Conservation (phyloP, 345 rosid species). For the Acer negundo region DNA sequence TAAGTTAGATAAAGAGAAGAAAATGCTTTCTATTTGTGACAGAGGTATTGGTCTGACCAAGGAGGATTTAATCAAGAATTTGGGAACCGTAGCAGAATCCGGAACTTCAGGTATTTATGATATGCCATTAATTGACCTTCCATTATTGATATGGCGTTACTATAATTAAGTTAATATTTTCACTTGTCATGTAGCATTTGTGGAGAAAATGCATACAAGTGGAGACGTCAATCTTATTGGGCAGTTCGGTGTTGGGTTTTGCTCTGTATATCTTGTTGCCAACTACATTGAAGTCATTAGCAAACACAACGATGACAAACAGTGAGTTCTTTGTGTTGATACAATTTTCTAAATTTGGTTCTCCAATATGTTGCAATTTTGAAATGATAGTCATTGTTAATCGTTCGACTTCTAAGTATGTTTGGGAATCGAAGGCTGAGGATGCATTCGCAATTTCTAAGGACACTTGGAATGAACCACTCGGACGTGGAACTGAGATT, state of each 20-base stretch:
- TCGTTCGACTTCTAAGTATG: conserved; percentile 50
- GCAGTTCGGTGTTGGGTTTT: conserved; percentile 98
- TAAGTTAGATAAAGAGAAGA: conserved; percentile 89
- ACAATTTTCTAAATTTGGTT: neutral
- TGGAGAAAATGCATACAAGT: conserved; percentile 95
- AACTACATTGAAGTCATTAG: conserved; percentile 96
- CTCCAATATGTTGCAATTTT: conserved; percentile 4
- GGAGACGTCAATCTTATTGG: conserved; percentile 97
- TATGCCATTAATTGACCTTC: no score
- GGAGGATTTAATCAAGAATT: conserved; percentile 91
- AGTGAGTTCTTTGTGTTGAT: conserved; percentile 45
- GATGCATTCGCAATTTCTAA: conserved; percentile 96
- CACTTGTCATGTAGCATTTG: conserved; percentile 62
- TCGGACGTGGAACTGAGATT: conserved; percentile 98
- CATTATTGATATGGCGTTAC: neutral
- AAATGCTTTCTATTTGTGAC: conserved; percentile 80
- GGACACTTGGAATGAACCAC: conserved; percentile 96
- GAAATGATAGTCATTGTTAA: conserved; percentile 8
- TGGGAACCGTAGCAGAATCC: conserved; percentile 96
- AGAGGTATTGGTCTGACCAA: conserved; percentile 98
- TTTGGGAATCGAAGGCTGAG: conserved; percentile 99
- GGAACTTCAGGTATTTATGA: conserved; percentile 80
- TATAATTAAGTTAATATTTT: neutral
- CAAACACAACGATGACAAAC: conserved; percentile 93
- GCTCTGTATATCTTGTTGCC: conserved; percentile 94